Conservation (phyloP, 1,284 basidiomycete genomes). For the Testicularia cyperi region DNA sequence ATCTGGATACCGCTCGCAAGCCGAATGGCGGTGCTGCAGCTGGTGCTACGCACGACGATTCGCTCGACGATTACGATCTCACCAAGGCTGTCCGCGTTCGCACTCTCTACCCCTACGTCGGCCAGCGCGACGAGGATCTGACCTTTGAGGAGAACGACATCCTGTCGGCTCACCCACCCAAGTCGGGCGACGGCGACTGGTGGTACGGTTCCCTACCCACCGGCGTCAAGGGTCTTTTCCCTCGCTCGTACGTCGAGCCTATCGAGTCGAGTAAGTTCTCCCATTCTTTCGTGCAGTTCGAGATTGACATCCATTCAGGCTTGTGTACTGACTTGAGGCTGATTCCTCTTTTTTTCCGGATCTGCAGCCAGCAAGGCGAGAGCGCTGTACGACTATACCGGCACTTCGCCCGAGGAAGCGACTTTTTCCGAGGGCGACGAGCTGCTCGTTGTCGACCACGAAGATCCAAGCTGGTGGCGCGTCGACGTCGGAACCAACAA, state of each 20-base stretch:
- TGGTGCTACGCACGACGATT: conserved; percentile 9
- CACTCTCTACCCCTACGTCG: conserved; percentile 69
- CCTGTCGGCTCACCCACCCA: conserved; percentile 62
- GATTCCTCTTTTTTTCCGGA: not conserved
- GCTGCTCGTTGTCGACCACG: conserved; percentile 52
- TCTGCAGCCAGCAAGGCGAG: conserved; percentile 38
- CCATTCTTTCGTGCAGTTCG: no score
- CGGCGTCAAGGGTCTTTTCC: conserved; percentile 82
- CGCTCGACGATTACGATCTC: conserved; percentile 76
- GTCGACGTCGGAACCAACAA: conserved; percentile 43
- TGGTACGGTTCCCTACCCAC: conserved; percentile 80
- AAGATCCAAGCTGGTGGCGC: conserved; percentile 57
- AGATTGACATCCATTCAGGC: not conserved
- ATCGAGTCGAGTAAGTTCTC: conserved; percentile 44
- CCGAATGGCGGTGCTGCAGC: conserved; percentile 10
- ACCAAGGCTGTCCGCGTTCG: conserved; percentile 68
- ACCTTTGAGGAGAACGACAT: conserved; percentile 80
- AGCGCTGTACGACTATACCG: conserved; percentile 57
- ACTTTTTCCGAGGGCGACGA: conserved; percentile 47
- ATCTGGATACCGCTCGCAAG: conserved; percentile 13
- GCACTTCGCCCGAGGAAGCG: conserved; percentile 52
- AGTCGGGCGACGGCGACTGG: conserved; percentile 66
- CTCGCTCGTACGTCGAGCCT: conserved; percentile 70
- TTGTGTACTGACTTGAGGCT: not conserved
- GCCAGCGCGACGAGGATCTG: conserved; percentile 81